These are phyloP conservation scores for Colletotrichum sp. DNA, from an alignment of 2,329 filamentous ascomycete species.

Conservation along the genomic window DNA sequence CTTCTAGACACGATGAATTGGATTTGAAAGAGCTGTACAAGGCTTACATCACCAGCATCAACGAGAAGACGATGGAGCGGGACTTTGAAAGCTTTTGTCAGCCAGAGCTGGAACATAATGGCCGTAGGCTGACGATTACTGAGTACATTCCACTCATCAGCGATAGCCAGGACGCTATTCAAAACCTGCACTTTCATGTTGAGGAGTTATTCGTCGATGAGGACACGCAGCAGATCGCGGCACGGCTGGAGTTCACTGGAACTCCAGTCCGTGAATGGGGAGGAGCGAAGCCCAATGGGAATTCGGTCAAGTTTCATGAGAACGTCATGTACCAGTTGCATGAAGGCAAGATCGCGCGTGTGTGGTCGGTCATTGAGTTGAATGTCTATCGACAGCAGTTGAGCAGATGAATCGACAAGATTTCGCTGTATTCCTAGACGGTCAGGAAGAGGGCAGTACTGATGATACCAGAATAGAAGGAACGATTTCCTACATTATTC, in stretches of 20 bases:
- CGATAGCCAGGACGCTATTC: conserved; percentile 30
- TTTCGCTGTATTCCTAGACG: neutral
- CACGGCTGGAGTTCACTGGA: conserved; percentile 33
- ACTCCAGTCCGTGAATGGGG: conserved; percentile 29
- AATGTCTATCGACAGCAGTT: conserved; percentile 24
- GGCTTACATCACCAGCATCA: conserved; percentile 35
- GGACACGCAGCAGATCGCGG: conserved; percentile 32
- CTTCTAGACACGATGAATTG: fast-evolving
- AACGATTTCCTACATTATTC: fast-evolving
- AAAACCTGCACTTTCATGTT: conserved; percentile 29
- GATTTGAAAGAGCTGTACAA: conserved; percentile 24
- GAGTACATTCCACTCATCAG: conserved; percentile 34
- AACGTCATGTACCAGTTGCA: conserved; percentile 37
- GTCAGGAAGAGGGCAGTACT: fast-evolving
- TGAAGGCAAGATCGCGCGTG: conserved; percentile 33
- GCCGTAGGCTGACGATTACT: conserved; percentile 22
- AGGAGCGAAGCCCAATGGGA: conserved; percentile 32
- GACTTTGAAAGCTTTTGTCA: conserved; percentile 32
- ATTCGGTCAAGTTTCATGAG: conserved; percentile 32
- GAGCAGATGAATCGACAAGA: neutral
- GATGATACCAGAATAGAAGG: neutral
- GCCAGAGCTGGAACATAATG: conserved; percentile 31
- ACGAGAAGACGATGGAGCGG: conserved; percentile 29
- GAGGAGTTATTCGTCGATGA: conserved; percentile 32
- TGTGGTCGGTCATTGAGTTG: conserved; percentile 37